Evolutionary conservation across 768 basidiomycete genomes (phyloP).

Genomic region (Saitozyma podzolica): DNA sequence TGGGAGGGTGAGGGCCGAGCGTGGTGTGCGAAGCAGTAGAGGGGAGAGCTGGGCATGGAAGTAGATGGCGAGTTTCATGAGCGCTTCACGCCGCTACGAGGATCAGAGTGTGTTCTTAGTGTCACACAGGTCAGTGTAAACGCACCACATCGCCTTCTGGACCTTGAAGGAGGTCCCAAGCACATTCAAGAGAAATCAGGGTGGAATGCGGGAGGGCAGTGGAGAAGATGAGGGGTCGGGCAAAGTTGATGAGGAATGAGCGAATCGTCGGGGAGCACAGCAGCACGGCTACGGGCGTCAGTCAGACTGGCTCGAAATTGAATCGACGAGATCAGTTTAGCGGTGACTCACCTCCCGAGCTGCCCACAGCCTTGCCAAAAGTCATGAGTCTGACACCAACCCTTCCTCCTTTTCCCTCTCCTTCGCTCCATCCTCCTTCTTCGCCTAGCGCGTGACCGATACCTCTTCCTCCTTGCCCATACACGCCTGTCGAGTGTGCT

Average conservation of each 20-base stretch:
- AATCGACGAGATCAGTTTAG: not conserved
- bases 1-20: conserved; percentile 51
- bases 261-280: conserved; percentile 70
- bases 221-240: conserved; percentile 85
- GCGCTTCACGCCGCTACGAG: conserved; percentile 18
- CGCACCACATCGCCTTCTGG: conserved; percentile 65
- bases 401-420: conserved; percentile 59
- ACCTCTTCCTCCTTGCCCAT: conserved; percentile 75
- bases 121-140: conserved; percentile 12
- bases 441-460: conserved; percentile 67
- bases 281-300: conserved; percentile 64
- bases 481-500: conserved; percentile 89
- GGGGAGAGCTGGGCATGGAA: conserved; percentile 46
- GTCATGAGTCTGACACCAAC: conserved; percentile 81
- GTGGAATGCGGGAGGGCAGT: conserved; percentile 77
- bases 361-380: conserved; percentile 87
- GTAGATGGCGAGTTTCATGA: conserved; percentile 47
- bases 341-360: conserved; percentile 70
- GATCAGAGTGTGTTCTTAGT: conserved; percentile 10
- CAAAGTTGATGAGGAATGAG: conserved; percentile 87
- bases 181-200: conserved; percentile 71
- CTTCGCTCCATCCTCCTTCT: conserved; percentile 12
- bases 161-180: conserved; percentile 74
- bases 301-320: not conserved
- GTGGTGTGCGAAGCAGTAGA: conserved; percentile 34